These are phyloP conservation scores for Thermothielavioides terrestris DNA, from an alignment of 495 filamentous ascomycete species.

Conservation along the genomic window DNA sequence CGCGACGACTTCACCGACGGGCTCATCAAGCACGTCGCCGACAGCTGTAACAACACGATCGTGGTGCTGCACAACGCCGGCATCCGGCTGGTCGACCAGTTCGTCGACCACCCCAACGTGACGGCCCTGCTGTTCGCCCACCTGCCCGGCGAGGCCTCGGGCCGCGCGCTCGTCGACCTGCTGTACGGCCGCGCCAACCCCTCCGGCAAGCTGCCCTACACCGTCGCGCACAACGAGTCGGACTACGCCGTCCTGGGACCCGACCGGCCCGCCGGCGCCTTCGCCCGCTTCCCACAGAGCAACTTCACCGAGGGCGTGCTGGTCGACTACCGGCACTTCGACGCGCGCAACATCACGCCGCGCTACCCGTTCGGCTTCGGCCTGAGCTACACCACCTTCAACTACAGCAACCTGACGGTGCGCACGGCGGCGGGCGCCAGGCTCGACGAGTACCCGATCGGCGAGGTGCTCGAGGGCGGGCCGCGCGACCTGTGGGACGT, in stretches of 20 bases:
- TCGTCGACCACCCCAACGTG: constrained; percentile 53
- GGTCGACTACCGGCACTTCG: constrained; percentile 61
- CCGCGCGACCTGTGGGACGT: constrained; percentile 51
- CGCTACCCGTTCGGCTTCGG: constrained; percentile 57
- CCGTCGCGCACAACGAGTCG: constrained; percentile 52
- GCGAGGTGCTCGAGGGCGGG: constrained; percentile 46
- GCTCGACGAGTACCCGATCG: constrained; percentile 28
- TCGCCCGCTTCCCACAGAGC: constrained; percentile 45
- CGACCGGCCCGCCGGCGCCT: constrained; percentile 30
- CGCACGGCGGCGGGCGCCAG: constrained; percentile 14
- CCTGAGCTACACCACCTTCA: constrained; percentile 41
- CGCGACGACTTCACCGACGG: constrained; percentile 47
- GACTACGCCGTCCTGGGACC: constrained; percentile 48
- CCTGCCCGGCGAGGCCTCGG: constrained; percentile 53
- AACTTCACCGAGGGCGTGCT: constrained; percentile 57
- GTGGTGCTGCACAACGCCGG: constrained; percentile 56
- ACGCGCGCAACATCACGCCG: constrained; percentile 52
- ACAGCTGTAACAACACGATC: constrained; percentile 51
- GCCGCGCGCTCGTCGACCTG: constrained; percentile 46
- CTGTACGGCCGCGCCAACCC: constrained; percentile 53
- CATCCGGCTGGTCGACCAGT: constrained; percentile 48
- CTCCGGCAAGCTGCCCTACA: constrained; percentile 63
- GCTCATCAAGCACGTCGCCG: constrained; percentile 49
- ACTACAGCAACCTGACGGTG: constrained; percentile 29
- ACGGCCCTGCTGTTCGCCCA: constrained; percentile 55